Evolutionary conservation across 208 protist species (phyloP).

Genomic region (Leishmania martiniquensis): DNA sequence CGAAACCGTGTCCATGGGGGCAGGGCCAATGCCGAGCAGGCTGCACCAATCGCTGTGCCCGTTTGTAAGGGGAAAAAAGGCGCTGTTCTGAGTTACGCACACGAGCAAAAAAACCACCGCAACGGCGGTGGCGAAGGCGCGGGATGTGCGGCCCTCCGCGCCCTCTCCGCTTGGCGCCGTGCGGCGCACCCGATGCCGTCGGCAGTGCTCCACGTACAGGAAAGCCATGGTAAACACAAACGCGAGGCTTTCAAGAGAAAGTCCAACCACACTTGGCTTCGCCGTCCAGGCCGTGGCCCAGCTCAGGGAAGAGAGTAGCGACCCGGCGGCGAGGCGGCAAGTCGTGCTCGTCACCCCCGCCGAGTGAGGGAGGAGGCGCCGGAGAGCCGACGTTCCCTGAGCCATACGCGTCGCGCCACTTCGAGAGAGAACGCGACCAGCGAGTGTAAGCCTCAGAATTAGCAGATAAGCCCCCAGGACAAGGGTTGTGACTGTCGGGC

Average conservation of each 20-base stretch:
- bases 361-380: neutral
- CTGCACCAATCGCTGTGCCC: slow-evolving; percentile 6
- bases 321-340: slow-evolving; percentile 1
- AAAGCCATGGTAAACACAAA: slow-evolving; percentile 11
- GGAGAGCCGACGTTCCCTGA: neutral
- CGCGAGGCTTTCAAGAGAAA: slow-evolving; percentile 25
- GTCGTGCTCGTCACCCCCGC: neutral
- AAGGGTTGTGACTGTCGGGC: neutral
- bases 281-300: slow-evolving; percentile 22
- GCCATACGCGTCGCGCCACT: neutral
- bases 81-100: slow-evolving; percentile 12
- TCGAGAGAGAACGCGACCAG: neutral
- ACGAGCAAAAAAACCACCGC: slow-evolving; percentile 6
- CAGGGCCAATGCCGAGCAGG: slow-evolving; percentile 13
- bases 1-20: slow-evolving; percentile 2
- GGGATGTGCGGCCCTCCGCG: neutral
- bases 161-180: no score
- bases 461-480: slow-evolving; percentile 7
- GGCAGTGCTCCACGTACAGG: neutral
- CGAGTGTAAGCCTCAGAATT: slow-evolving; percentile 3
- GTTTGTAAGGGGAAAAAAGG: neutral
- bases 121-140: slow-evolving; percentile 2
- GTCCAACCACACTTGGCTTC: slow-evolving; percentile 16
- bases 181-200: neutral
- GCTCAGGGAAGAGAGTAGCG: slow-evolving; percentile 12